Evolutionary conservation across 192 early-diverging fungal species (phyloP), one percentile per base, ranked within the genome.

Genomic region (Irineochytrium annulatum): DNA sequence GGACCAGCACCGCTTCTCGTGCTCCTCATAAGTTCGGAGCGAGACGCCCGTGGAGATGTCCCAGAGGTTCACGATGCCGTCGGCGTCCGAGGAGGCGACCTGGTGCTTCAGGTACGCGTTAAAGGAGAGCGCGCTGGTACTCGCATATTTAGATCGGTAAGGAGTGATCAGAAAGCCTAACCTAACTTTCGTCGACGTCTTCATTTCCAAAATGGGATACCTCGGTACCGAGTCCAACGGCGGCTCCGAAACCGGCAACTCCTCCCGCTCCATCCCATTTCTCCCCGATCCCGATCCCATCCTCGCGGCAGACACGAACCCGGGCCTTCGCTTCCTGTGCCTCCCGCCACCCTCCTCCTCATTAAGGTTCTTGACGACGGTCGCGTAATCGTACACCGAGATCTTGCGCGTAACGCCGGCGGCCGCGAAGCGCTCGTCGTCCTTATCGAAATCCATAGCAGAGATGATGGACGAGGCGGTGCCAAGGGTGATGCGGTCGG

Each of bases 361-460:
- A 31, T 67, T 51, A 70, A n/a, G n/a, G 55, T 80, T 66, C 14
- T 37, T 39, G 13, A 77, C 46, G 3, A 81, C 79, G 29, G 68
- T 75, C 3, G 72, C 78, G 66, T 87, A 95, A 32, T 95, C 92
- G 70, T 86, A 97, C 20, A 97, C 86, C 68, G 94, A 94, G 77
- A 97, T 93, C 57, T 91, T 91, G 55, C 85, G 85, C 3, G 88
- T 90, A 1, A 95, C 92, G 17, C 95, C 95, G 33, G 90, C 95
- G 0, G 88, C 89, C 0, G 94, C 95, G 82, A 98, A 95, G 41
- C 87, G 88, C 69, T 93, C 89, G 55, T 93, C 89, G 62, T 98
- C 94, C 37, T 85, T 76, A 71, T 95, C 91, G 78, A 98, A 96
- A 68, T 93, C 93, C 41, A 98, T 91, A 33, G 91, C 87, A 0